Percentiles rank a stretch among this genome's conserved stretches.
These are phyloP conservation scores for Pyrenochaeta sp. DNA, from an alignment of 2,329 filamentous ascomycete species.

Conservation along the genomic window DNA sequence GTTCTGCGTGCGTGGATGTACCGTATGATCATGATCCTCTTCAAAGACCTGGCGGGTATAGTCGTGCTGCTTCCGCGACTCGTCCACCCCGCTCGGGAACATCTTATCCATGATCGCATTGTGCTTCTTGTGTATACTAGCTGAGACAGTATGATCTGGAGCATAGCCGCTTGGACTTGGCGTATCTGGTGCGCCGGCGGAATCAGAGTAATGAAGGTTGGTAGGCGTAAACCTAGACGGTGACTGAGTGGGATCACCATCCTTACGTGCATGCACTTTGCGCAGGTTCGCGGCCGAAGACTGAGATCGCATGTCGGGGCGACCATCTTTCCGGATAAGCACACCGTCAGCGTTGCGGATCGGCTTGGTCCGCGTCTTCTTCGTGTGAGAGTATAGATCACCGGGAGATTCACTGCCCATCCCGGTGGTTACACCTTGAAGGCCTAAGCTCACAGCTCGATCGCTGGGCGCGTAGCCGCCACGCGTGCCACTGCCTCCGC, in stretches of 20 bases:
- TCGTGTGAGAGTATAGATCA: constrained; percentile 52
- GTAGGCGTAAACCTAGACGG: constrained; percentile 37
- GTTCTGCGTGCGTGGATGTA: constrained; percentile 27
- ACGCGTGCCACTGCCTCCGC: constrained; percentile 40
- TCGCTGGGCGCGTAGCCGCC: constrained; percentile 36
- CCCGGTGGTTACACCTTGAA: constrained; percentile 37
- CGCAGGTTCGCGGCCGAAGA: constrained; percentile 61
- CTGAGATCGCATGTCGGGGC: constrained; percentile 62
- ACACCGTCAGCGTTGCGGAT: constrained; percentile 60
- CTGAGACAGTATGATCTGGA: constrained; percentile 15
- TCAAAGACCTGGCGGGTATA: constrained; percentile 45
- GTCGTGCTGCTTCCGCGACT: constrained; percentile 42
- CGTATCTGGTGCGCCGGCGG: constrained; percentile 27
- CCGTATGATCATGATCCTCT: constrained; percentile 36
- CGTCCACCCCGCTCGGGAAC: constrained; percentile 48
- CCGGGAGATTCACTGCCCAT: constrained; percentile 30
- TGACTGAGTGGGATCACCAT: constrained; percentile 40
- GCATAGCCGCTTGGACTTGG: constrained; percentile 36
- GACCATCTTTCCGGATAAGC: constrained; percentile 60
- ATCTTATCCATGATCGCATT: constrained; percentile 48
- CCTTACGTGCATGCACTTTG: constrained; percentile 61
- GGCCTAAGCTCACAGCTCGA: constrained; percentile 37
- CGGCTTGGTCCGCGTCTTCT: constrained; percentile 61
- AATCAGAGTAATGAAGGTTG: constrained; percentile 23
- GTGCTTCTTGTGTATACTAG: constrained; percentile 42